A percentile compares a stretch with the other conserved stretches of the same genome.
Evolutionary conservation across 2,329 filamentous ascomycete genomes (phyloP).

Genomic region (Knufia petricola): DNA sequence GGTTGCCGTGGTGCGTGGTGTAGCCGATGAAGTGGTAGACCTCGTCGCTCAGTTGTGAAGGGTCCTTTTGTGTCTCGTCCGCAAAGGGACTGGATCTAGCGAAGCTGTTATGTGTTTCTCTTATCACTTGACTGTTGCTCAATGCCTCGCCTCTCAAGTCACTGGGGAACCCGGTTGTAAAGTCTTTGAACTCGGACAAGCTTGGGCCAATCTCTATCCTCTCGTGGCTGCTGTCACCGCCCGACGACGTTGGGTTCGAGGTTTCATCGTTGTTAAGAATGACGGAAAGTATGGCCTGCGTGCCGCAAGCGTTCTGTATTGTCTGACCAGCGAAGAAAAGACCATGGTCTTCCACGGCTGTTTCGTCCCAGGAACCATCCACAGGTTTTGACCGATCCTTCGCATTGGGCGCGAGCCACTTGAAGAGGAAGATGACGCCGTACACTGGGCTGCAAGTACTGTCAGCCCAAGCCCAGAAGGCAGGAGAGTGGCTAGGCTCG

Average conservation of each 20-base stretch:
- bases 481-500: neutral
- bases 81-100: conserved; percentile 81
- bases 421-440: conserved; percentile 98
- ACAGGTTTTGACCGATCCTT: conserved; percentile 56
- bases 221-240: conserved; percentile 15
- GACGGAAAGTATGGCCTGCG: conserved; percentile 85
- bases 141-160: conserved; percentile 64
- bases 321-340: conserved; percentile 89
- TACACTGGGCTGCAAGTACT: conserved; percentile 56
- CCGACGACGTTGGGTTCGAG: conserved; percentile 21
- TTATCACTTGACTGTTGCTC: conserved; percentile 61
- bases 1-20: conserved; percentile 62
- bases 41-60: conserved; percentile 67
- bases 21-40: conserved; percentile 98
- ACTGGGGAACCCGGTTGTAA: conserved; percentile 71
- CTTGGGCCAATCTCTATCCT: conserved; percentile 60
- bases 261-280: conserved; percentile 69
- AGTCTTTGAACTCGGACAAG: conserved; percentile 73
- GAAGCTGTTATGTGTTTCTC: conserved; percentile 81
- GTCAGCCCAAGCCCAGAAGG: conserved; percentile 9
- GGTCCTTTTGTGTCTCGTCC: conserved; percentile 71
- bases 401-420: conserved; percentile 57
- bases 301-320: conserved; percentile 97
- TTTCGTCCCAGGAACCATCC: conserved; percentile 73
- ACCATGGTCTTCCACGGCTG: conserved; percentile 52